Evolutionary conservation across 2,329 filamentous ascomycete species (phyloP), one percentile per base, ranked within the genome.

Genomic region (Parafenestella ontariensis): DNA sequence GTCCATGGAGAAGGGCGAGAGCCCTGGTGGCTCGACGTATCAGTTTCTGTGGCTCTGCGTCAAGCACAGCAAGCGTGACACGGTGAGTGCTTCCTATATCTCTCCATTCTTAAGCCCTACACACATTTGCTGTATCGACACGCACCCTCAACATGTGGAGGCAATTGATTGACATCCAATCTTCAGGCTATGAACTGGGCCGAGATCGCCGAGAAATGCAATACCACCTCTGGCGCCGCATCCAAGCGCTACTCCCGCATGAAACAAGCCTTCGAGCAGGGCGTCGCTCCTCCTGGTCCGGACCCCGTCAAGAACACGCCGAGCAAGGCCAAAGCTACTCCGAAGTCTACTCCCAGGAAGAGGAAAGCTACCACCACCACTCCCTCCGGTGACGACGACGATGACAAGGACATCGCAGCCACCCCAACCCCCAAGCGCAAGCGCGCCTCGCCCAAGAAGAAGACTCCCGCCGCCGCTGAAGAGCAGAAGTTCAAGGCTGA

Each of bases 201-300:
- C 7, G 58, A 48, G 5, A 74, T 76, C 28, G 72, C 70, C 0
- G 9, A 46, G 0, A 54, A 62, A 21, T 70, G 66, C 56, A 49
- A 57, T 11, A 72, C 68, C 17, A 76, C 66, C 3, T n/a, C 62
- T 2, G 72, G 68, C 17, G 70, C 73, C 0, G 70, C 69, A 2
- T 58, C 62, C 0, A 75, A 75, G 64, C 71, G 72, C 13, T 75
- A 68, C 34, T 65, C 62, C 0, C 67, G 73, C 13, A 65, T 75
- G 50, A 76, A 74, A 52, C 50, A 64, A 21, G 62, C 65, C 1
- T 69, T 70, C 18, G 69, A 74, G 39, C 53, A 54, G 1, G 65
- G 61, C 3, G 61, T 48, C 1, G 53, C 46, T 3, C 36, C 46
- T 11, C 58, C 62, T 3, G 17, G 39, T 3, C 40, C 58, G 1